A percentile compares a stretch with the other conserved stretches of the same genome.
Evolutionary conservation across 2,329 filamentous ascomycete species (phyloP).

Genomic region (Rhinocladiella similis): DNA sequence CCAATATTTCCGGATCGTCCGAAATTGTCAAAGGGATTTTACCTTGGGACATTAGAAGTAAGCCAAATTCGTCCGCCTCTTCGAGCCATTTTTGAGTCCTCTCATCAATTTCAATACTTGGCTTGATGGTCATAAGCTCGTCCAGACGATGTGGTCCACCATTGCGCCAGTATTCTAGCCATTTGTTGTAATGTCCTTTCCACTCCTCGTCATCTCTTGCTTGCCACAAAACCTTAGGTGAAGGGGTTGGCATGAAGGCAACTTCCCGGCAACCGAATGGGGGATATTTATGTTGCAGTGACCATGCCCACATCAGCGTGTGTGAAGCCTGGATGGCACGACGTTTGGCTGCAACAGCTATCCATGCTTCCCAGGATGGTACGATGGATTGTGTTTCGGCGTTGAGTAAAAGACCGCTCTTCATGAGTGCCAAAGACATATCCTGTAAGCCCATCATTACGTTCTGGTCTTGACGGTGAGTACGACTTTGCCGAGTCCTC

Average conservation of each 20-base stretch:
- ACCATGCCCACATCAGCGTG: slow-evolving; percentile 42
- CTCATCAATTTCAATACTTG: slow-evolving; percentile 34
- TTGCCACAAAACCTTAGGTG: slow-evolving; percentile 42
- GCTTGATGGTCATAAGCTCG: slow-evolving; percentile 35
- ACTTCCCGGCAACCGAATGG: slow-evolving; percentile 40
- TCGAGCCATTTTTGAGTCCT: slow-evolving; percentile 43
- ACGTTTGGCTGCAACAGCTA: slow-evolving; percentile 58
- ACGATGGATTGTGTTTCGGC: slow-evolving; percentile 36
- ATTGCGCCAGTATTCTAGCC: slow-evolving; percentile 37
- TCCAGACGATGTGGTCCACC: slow-evolving; percentile 32
- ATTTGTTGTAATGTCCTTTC: slow-evolving; percentile 35
- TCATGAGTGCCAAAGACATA: slow-evolving; percentile 35
- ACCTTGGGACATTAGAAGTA: slow-evolving; percentile 42
- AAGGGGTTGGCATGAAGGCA: slow-evolving; percentile 41
- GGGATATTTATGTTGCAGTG: slow-evolving; percentile 36
- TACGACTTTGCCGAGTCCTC: slow-evolving; percentile 25
- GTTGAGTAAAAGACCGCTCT: slow-evolving; percentile 37
- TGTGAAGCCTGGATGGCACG: slow-evolving; percentile 41
- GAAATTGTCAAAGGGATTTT: slow-evolving; percentile 8
- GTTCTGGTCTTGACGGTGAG: slow-evolving; percentile 27
- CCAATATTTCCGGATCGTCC: background rate
- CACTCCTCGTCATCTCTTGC: slow-evolving; percentile 35
- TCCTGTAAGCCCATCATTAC: slow-evolving; percentile 36
- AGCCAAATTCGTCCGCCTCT: slow-evolving; percentile 44
- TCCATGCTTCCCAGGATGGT: slow-evolving; percentile 40